phyloP scores from a whole-genome alignment of 805 yeast species.

The Wickerhamiella sergipiensis region DNA sequence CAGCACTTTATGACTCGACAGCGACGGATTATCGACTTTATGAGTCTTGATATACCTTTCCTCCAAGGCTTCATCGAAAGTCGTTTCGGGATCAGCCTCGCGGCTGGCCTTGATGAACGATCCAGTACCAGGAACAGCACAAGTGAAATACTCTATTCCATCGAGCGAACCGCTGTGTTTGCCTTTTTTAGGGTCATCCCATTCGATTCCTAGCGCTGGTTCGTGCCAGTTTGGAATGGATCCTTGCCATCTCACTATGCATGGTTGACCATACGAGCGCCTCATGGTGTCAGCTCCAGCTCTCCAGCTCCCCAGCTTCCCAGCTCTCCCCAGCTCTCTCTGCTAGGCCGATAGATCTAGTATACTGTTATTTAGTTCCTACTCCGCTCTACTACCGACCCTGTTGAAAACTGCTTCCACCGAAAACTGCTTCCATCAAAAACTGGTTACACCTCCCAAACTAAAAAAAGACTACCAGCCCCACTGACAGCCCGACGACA shows the following conservation, averaged over 20 bases:
- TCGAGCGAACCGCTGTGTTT: slow-evolving; percentile 52
- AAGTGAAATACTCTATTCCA: slow-evolving; percentile 42
- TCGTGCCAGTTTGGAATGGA: slow-evolving; percentile 48
- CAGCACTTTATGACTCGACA: slow-evolving; percentile 43
- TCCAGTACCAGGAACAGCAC: slow-evolving; percentile 34
- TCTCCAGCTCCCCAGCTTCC: too few species aligned
- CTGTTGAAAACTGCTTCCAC: too few species aligned
- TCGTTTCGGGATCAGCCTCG: slow-evolving; percentile 21
- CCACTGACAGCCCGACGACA: too few species aligned
- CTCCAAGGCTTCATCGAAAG: slow-evolving; percentile 38
- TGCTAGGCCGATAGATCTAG: too few species aligned
- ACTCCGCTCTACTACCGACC: too few species aligned
- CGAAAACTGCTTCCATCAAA: too few species aligned
- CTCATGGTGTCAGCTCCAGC: not conserved
- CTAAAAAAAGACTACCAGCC: too few species aligned
- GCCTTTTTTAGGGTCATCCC: slow-evolving; percentile 65
- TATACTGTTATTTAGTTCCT: too few species aligned
- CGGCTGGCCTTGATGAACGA: slow-evolving; percentile 45
- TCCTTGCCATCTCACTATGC: slow-evolving; percentile 56
- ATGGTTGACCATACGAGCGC: slow-evolving; percentile 28
- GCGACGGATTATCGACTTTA: slow-evolving; percentile 22
- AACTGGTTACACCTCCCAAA: too few species aligned
- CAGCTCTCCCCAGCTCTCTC: too few species aligned
- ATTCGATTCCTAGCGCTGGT: slow-evolving; percentile 63
- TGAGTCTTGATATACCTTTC: slow-evolving; percentile 33